Evolutionary conservation across 2,329 filamentous ascomycete genomes (phyloP), one percentile per base, ranked within the genome.

Genomic region (Teratosphaeria nubilosa): DNA sequence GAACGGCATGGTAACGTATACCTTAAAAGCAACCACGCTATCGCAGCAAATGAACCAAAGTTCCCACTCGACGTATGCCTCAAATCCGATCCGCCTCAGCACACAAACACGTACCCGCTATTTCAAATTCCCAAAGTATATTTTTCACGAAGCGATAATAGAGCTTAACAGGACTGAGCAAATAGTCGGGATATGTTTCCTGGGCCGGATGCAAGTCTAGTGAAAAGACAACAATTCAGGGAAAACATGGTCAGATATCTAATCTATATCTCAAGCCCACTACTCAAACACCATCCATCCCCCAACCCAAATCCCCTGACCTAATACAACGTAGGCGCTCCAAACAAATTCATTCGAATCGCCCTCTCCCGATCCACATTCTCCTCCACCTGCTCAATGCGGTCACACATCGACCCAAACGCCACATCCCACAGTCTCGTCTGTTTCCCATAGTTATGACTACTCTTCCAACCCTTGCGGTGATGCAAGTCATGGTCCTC

Each of bases 401-500:
- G 67, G 0, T 68, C 68, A 31, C 62, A 54, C 30, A 68, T 73
- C 0, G 77, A 72, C 1, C 70, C 68, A 57, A 73, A 73, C 1
- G 71, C 20, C 1, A 66, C 64, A 58, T 73, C 71, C 70, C 71
- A 73, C 1, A 73, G 59, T 14, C 68, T 62, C 16, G 70, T 73
- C 64, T 73, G 71, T 59, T 73, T 72, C 22, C 71, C 71, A 52
- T 73, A 73, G 56, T 73, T 73, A 24, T 67, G 63, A 37, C 70
- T 73, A 60, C 67, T 67, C 60, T 67, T 66, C 69, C 70, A 73
- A 2, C 70, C 71, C 52, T 66, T 66, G 2, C 71, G 69, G 56
- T 73, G 71, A 56, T 73, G 71, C 22, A 73, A 55, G 45, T 73
- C 70, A 57, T 73, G 71, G 41, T 77, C 75, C 56, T 77, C 75